Evolutionary conservation across 192 early-diverging fungal species (phyloP), one percentile per base, ranked within the genome.

Genomic region (Linnemannia elongata): DNA sequence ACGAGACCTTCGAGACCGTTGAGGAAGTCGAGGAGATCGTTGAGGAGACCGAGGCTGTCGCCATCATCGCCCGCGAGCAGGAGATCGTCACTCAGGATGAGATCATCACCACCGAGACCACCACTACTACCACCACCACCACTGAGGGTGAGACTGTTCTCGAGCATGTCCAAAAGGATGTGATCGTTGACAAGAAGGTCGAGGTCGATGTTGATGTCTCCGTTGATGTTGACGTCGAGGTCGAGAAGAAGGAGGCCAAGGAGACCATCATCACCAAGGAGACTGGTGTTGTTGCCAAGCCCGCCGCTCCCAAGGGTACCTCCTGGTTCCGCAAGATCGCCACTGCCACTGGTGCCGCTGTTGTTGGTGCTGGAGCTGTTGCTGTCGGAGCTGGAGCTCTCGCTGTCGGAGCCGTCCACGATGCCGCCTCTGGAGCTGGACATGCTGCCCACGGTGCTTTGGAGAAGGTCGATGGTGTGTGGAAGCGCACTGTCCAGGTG

Each of bases 401-500:
- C 57, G 8, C 72, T 41, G 80, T 44, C 27, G 80, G 66, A 33
- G 27, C 24, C 30, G 42, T 22, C n/a, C 15, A 35, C 69, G 45
- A 36, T 27, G 63, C 30, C 55, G 74, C 66, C 13, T 20, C 44
- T 41, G 80, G 80, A 9, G 75, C 75, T 36, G 79, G 63, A 6
- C 45, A 52, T 36, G 73, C 45, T 1, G 71, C 71, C 35, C 10
- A 44, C 44, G 74, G 69, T 47, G 81, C 75, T 15, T 41, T 76
- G 27, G 12, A 24, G 22, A n/a, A 76, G 44, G 75, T 76, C 54
- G 80, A 82, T 76, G 80, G 80, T 22, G 80, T 82, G 2, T 82
- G 80, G 80, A 82, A 82, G 80, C 74, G 75, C 54, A 60, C 80
- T 72, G 80, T 82, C 69, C 63, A 82, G 75, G 75, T 76, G 4